Evolutionary conservation across 2,329 filamentous ascomycete species (phyloP), one percentile per base, ranked within the genome.

Genomic region (Nannizziopsis barbatae): DNA sequence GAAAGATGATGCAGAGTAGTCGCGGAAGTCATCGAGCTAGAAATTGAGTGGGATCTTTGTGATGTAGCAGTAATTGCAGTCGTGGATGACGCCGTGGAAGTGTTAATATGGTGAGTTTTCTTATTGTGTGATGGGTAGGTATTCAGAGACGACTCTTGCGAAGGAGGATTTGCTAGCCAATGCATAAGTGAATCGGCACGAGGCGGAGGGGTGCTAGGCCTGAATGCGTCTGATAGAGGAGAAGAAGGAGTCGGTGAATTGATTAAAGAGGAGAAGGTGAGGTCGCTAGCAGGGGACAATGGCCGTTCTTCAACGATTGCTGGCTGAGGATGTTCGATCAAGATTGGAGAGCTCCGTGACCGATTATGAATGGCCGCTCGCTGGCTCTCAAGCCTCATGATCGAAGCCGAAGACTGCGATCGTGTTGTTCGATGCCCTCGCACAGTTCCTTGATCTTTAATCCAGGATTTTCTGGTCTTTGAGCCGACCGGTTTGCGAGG

Each of bases 71-170:
- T 58, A 22, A 57, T 53, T 42, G 56, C 55, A 12, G 57, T 57
- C 1, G 62, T 60, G 17, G 57, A 65, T 17, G 56, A 56, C 36
- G 64, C 38, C 2, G 65, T 67, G 5, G 64, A 64, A 12, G 61
- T 62, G 46, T 65, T 68, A 12, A 65, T 42, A 1, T 62, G 66
- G 20, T 62, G 65, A 17, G 56, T 51, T 31, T 44, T 40, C 39
- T 38, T 42, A 42, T 30, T 27, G 9, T 36, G 20, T 31, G 42
- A 42, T 17, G 15, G 18, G 18, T 18, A 27, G 18, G 10, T 27
- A 12, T 10, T 45, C 9, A 32, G 18, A 41, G 36, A 30, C 22
- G 27, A 15, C 33, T 33, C 30, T 40, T 36, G 41, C 9, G 35
- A 18, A 1, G 47, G 35, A n/a, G 47, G 20, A 22, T 17, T 38